Evolutionary conservation across 2,329 filamentous ascomycete species (phyloP), one percentile per base, ranked within the genome.

Genomic region (Penicillium sp.): DNA sequence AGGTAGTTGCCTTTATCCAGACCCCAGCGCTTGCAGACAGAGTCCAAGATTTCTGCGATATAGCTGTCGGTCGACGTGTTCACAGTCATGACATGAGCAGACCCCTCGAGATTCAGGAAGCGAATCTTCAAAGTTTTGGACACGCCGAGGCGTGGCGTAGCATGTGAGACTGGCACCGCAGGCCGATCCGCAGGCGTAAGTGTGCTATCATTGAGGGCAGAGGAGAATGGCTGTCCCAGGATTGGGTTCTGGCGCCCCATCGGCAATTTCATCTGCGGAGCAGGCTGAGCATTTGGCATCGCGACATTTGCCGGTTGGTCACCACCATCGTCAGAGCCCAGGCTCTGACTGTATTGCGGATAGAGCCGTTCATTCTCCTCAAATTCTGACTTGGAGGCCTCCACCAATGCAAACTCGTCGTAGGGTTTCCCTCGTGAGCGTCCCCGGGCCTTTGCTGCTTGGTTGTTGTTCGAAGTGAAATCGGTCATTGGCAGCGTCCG

Each of bases 391-490:
- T 72, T 66, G 2, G 71, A 75, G 10, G 80, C 80, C 54, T 80
- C 75, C 1, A 83, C 79, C 2, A 84, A 69, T 13, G 77, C 80
- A 56, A 84, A 84, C 47, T 83, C 80, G 52, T 84, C 80, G 64
- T 80, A 83, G 1, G 78, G 78, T 56, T 81, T 82, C 30, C 81
- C 80, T 42, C 80, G 68, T 29, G 77, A 74, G 35, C 80, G 68
- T 4, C 76, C 74, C 37, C 80, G 71, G 36, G 73, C 53, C 11
- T 62, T 65, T 16, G 62, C 76, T 18, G 76, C 77, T 27, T 79
- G 73, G 48, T 81, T 83, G 58, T 84, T 84, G 63, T 83, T 84
- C 2, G 78, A 81, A 0, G 80, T 81, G 53, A 84, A 84, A 53
- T 83, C 80, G 3, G 74, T 72, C 38, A 83, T 72, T 1, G 78